phyloP scores from a whole-genome alignment of 2,329 filamentous ascomycete genomes.

The Westerdykella sp. region DNA sequence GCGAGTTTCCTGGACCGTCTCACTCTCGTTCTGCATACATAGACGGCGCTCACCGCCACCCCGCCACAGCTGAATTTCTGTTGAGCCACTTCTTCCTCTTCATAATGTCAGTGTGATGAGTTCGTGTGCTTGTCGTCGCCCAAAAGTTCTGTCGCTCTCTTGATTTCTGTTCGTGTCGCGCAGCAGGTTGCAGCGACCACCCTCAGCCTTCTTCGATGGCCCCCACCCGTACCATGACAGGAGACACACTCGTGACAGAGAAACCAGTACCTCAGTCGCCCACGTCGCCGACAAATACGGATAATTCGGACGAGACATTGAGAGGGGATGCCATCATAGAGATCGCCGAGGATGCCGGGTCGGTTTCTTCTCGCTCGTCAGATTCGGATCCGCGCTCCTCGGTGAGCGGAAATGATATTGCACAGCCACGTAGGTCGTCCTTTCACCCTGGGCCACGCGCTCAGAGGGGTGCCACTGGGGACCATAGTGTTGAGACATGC shows the following conservation, averaged over 20 bases:
- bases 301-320: slow-evolving; percentile 16
- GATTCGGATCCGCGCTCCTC: slow-evolving; percentile 8
- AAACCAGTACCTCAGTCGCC: slow-evolving; percentile 19
- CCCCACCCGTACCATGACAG: slow-evolving; percentile 27
- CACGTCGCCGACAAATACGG: slow-evolving; percentile 24
- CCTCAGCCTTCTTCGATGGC: slow-evolving; percentile 19
- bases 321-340: slow-evolving; percentile 29
- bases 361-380: slow-evolving; percentile 6
- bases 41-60: slow-evolving; percentile 22
- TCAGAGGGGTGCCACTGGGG: background rate
- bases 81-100: slow-evolving; percentile 18
- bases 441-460: slow-evolving; percentile 10
- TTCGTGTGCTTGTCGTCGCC: slow-evolving; percentile 3
- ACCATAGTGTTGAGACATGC: background rate
- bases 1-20: slow-evolving; percentile 1
- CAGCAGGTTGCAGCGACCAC: background rate
- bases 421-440: slow-evolving; percentile 30
- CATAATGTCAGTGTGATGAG: slow-evolving; percentile 12
- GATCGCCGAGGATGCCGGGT: slow-evolving; percentile 17
- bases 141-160: slow-evolving; percentile 7
- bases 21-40: slow-evolving; percentile 13
- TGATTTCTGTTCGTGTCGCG: slow-evolving; percentile 1
- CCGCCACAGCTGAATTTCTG: slow-evolving; percentile 1
- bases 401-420: slow-evolving; percentile 11
- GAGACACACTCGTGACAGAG: slow-evolving; percentile 23